A percentile compares a stretch with the other conserved stretches of the same genome.
Conservation (phyloP, 1,284 basidiomycete genomes). For the Afroboletus lepidellus region DNA sequence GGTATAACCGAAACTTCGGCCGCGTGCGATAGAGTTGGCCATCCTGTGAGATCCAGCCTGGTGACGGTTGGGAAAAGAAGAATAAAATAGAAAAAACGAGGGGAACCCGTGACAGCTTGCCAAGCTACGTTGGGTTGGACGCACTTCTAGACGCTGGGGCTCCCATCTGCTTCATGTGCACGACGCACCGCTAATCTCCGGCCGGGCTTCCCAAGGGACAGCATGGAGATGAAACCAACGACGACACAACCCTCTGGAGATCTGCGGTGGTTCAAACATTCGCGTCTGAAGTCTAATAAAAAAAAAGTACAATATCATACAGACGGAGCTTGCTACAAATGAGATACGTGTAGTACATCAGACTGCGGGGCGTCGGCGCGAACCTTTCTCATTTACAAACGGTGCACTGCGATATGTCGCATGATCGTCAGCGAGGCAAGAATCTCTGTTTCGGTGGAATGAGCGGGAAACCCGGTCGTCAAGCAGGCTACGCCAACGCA, state of each 20-base stretch:
- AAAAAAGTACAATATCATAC: slow-evolving; percentile 14
- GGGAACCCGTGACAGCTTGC: neutral
- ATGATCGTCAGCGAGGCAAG: slow-evolving; percentile 61
- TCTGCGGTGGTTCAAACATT: slow-evolving; percentile 1
- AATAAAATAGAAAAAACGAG: neutral
- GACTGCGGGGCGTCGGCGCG: neutral
- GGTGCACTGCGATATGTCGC: slow-evolving; percentile 59
- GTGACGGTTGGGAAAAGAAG: slow-evolving; percentile 1
- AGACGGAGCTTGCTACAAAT: slow-evolving; percentile 11
- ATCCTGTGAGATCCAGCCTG: slow-evolving; percentile 11
- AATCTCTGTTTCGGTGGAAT: slow-evolving; percentile 43
- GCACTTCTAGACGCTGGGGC: slow-evolving; percentile 1
- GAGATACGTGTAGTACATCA: slow-evolving; percentile 11
- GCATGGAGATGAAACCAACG: slow-evolving; percentile 1
- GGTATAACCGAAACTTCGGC: neutral
- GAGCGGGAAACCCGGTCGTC: slow-evolving; percentile 6
- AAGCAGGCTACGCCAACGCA: slow-evolving; percentile 22
- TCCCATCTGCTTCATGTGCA: slow-evolving; percentile 8
- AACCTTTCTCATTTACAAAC: slow-evolving; percentile 16
- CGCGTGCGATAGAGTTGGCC: slow-evolving; percentile 25
- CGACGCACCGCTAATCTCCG: slow-evolving; percentile 11
- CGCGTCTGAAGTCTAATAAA: neutral
- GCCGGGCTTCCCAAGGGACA: neutral
- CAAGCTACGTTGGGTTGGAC: neutral
- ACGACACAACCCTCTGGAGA: neutral